Conservation (phyloP, 495 filamentous ascomycete genomes). For the Lichina pygmaea region DNA sequence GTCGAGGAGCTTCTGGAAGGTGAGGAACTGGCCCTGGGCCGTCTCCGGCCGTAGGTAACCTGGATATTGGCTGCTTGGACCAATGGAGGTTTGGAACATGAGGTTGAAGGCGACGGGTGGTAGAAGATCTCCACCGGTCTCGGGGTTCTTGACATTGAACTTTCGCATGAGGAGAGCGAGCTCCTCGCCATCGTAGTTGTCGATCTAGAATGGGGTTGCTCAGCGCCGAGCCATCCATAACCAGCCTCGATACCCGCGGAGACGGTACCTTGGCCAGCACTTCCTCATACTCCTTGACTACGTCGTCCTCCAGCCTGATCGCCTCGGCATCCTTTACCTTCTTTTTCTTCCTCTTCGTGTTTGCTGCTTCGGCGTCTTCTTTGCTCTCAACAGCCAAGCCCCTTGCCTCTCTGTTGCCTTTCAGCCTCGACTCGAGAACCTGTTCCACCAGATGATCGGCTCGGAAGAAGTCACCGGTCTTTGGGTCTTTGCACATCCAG, state of each 20-base stretch:
- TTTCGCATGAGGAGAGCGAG: constrained; percentile 39
- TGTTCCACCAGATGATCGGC: constrained; percentile 93
- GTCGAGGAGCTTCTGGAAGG: constrained; percentile 53
- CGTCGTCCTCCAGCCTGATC: constrained; percentile 33
- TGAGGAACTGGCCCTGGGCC: constrained; percentile 49
- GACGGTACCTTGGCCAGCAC: constrained; percentile 29
- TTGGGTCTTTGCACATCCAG: constrained; percentile 98
- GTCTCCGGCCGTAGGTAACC: constrained; percentile 41
- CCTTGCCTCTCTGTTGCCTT: constrained; percentile 24
- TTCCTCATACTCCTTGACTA: constrained; percentile 40
- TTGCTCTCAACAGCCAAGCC: constrained; percentile 40
- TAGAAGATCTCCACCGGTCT: constrained; percentile 28
- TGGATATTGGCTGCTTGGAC: constrained; percentile 33
- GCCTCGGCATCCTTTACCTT: constrained; percentile 28
- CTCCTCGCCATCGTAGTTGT: constrained; percentile 40
- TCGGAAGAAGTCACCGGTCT: constrained; percentile 85
- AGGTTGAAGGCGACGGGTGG: constrained; percentile 45
- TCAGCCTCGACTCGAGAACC: constrained; percentile 58
- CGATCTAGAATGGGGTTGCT: constrained; percentile 16
- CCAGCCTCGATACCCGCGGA: neutral
- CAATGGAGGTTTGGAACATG: constrained; percentile 49
- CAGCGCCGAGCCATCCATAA: neutral
- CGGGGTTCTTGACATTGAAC: constrained; percentile 37
- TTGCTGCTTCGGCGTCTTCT: constrained; percentile 17
- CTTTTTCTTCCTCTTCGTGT: constrained; percentile 33